Base-by-base conservation (phyloP, 108 stramenopile genomes). In the Skeletonema potamos region DNA sequence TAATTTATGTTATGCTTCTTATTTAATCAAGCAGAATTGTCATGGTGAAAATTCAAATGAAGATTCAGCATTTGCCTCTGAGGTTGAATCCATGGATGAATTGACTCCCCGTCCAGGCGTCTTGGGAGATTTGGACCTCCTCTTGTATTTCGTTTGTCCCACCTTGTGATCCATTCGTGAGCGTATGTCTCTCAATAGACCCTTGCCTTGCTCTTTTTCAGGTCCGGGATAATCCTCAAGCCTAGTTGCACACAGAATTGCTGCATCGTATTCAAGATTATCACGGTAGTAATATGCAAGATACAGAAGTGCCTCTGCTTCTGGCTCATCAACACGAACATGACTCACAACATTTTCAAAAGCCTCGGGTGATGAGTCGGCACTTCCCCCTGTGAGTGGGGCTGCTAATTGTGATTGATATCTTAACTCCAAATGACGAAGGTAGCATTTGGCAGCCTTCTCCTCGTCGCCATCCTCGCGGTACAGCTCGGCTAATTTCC, bases 201-300 rank as follows among this genome's bases (percentile, higher is more conserved):
- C 89, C 74, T 96, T 92, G 33, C 96, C 98, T 68, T 96, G 87
- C 64, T 96, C 95, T 61, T 94, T 96, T 76, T 97, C 98, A 24
- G 96, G 93, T 15, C 98, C 98, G 7, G 94, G 86, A 81, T 93
- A 97, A 62, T 96, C 96, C 37, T 97, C 83, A 64, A 98, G 82
- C 43, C 95, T 79, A 43, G 85, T 84, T 70, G 91, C 92, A 32
- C 89, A 86, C 29, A 89, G 41, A 22, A 91, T 88, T 2, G 98
- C 95, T 33, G 77, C 85, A 54, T 90, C 87, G 54, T 84, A 90
- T 66, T 96, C 90, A 11, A 83, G 77, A 54, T 86, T 84, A 37
- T 91, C 76, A 24, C 89, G 88, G 76, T 95, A 85, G 62, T 93
- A 90, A 44, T 90, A 77, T 5, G 95, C 94, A 60, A 98, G 83